Evolutionary conservation across 805 yeast species (phyloP), one percentile per base, ranked within the genome.

Genomic region (Wickerhamiella sorbophila): DNA sequence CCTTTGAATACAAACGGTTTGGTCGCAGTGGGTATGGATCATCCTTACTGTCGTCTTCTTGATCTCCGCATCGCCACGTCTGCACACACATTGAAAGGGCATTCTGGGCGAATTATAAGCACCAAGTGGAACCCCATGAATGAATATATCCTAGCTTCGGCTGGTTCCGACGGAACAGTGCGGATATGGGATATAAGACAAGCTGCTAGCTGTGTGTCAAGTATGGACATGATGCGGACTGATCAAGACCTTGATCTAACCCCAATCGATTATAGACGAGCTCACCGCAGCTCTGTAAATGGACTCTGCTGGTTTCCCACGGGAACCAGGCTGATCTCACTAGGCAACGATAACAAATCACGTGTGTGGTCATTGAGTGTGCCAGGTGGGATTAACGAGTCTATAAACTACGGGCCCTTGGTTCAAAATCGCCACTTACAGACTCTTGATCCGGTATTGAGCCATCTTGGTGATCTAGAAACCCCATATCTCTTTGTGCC

Each of bases 121-220:
- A 75, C 79, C 24, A 73, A 75, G 52, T 85, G 94, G 88, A 79
- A 81, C 36, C 94, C 94, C 0, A 61, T 63, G 5, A 63, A 72
- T 46, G 60, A 74, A 0, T 61, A 79, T 51, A 46, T 80, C 3
- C 62, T 87, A 1, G 86, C 87, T 0, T 70, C 85, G 3, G 95
- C 94, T 1, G 86, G 88, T 17, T 70, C 74, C 15, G 84, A 79
- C 50, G 95, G 96, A 0, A 77, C 77, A 36, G 77, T 81, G 6
- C 69, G 81, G 40, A 55, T 87, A 0, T 87, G 96, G 96, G 97
- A 87, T 56, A 70, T 85, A 9, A 62, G 97, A 37, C 62, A 80
- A 38, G 72, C 83, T 19, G 65, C 67, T 15, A 70, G 79, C 29
- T 78, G 84, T 52, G 58, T 83, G 19, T 68, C 76, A 35, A 67